Base-by-base conservation (phyloP, 352 stramenopile species). In the Globisporangium irregulare region DNA sequence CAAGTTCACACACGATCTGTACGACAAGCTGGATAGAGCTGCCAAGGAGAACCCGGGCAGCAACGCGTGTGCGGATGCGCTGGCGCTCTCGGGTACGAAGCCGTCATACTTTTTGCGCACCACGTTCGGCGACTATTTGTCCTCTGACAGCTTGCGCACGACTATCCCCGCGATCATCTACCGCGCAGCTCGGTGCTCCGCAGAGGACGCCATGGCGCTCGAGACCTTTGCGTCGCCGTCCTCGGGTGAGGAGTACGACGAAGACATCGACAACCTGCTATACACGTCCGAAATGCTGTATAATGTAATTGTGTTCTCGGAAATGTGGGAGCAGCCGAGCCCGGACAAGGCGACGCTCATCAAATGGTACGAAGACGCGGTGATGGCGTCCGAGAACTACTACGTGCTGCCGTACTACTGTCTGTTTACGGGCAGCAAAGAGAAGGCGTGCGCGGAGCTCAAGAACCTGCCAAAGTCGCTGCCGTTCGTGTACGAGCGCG, bases 261-360 rank as follows among this genome's bases (percentile, higher is more conserved):
- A 70, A 0, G 80, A 89, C 57, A 67, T 82, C 4, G 77, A 86
- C 55, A 80, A 70, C 24, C 32, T 89, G 46, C 63, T 91, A 51
- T 91, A 77, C 66, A 76, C 82, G 60, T 91, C 82, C 36, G 80
- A 90, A 60, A 87, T 90, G 80, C 74, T 92, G 24, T 92, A 92
- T 67, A 85, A 90, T 38, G 62, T 92, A n/a, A 84, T 92, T 61
- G 84, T 92, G 50, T 92, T 91, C 65, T 91, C 82, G 1, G 84
- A 92, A 59, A 89, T 91, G 81, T 90, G 82, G 84, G 77, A 87
- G 64, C 69, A 67, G 32, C 82, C 82, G 32, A 86, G 78, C 18
- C 84, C 82, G 0, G 67, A 82, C 62, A 84, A 86, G 55, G 73
- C 65, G 20, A 86, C 81, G 55, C 69, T 92, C 20, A 54, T 90